Percentiles rank a stretch among this genome's conserved stretches.
Evolutionary conservation across 805 yeast species (phyloP).

Genomic region (Hanseniaspora meyeri): DNA sequence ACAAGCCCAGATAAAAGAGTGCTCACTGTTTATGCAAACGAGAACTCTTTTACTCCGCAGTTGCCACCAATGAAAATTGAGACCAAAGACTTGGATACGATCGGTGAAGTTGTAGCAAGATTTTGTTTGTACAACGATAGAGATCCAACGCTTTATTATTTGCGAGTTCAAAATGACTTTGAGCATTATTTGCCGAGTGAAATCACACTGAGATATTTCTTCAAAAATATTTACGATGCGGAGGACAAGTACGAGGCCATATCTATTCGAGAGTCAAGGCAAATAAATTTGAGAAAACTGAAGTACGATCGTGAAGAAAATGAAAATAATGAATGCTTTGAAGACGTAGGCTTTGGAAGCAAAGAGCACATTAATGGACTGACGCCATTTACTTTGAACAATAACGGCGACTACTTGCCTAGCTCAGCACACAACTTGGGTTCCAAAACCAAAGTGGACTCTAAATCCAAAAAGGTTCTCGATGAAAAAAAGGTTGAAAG

Average conservation of each 20-base stretch:
- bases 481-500: neutral
- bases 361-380: constrained; percentile 27
- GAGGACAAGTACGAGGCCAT: constrained; percentile 32
- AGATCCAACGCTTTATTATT: constrained; percentile 29
- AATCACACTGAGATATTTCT: constrained; percentile 21
- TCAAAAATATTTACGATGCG: constrained; percentile 29
- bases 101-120: constrained; percentile 29
- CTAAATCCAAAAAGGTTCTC: neutral
- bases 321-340: constrained; percentile 3
- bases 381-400: constrained; percentile 26
- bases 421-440: neutral
- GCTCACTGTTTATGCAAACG: constrained; percentile 16
- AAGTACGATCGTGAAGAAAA: constrained; percentile 22
- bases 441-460: neutral
- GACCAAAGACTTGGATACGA: constrained; percentile 21
- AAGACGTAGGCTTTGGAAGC: constrained; percentile 15
- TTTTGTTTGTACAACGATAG: constrained; percentile 28
- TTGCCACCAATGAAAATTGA: constrained; percentile 27
- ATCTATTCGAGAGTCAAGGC: constrained; percentile 33
- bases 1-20: constrained; percentile 19
- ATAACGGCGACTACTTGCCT: constrained; percentile 19
- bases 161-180: constrained; percentile 27
- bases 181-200: constrained; percentile 30
- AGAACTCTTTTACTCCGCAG: constrained; percentile 25
- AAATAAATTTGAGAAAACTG: constrained; percentile 19